A percentile compares a stretch with the other conserved stretches of the same genome.
Evolutionary conservation across 1,139 yeast genomes (phyloP).

Genomic region (Zygoascus sp.): DNA sequence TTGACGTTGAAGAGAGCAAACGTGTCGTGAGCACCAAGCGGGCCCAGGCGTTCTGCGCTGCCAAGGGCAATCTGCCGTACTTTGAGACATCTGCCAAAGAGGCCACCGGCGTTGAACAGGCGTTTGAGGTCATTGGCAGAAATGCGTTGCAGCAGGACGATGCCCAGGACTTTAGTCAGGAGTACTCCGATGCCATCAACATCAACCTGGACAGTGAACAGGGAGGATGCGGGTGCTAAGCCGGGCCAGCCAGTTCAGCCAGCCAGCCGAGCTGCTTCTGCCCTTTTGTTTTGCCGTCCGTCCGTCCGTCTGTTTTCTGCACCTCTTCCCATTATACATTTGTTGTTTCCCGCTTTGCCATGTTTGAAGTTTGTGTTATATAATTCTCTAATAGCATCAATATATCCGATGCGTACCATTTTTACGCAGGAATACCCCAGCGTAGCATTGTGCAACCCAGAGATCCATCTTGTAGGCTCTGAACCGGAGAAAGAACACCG

Average conservation of each 20-base stretch:
- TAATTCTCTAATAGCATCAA: no score
- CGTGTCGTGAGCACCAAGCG: slow-evolving; percentile 78
- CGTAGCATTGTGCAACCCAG: no score
- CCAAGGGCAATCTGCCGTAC: slow-evolving; percentile 84
- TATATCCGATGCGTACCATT: no score
- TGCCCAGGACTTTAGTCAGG: slow-evolving; percentile 84
- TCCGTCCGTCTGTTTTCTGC: background rate
- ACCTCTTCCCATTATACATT: no score
- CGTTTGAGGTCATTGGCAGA: slow-evolving; percentile 93
- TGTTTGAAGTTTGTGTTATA: no score
- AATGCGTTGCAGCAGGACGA: slow-evolving; percentile 90
- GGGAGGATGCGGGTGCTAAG: slow-evolving; percentile 70
- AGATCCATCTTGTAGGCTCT: no score
- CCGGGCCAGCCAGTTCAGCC: no score
- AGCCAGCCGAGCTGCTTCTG: no score
- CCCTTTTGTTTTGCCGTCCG: background rate
- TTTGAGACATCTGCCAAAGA: slow-evolving; percentile 95
- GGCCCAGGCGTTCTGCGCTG: slow-evolving; percentile 80
- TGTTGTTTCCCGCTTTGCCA: no score
- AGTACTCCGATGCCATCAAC: slow-evolving; percentile 92
- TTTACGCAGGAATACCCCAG: no score
- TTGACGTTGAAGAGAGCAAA: slow-evolving; percentile 89
- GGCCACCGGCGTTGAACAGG: slow-evolving; percentile 88
- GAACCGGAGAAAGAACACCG: no score
- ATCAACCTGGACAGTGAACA: slow-evolving; percentile 84